Conservation (phyloP, 148 eudicot genomes). For the Arctostaphylos glauca region DNA sequence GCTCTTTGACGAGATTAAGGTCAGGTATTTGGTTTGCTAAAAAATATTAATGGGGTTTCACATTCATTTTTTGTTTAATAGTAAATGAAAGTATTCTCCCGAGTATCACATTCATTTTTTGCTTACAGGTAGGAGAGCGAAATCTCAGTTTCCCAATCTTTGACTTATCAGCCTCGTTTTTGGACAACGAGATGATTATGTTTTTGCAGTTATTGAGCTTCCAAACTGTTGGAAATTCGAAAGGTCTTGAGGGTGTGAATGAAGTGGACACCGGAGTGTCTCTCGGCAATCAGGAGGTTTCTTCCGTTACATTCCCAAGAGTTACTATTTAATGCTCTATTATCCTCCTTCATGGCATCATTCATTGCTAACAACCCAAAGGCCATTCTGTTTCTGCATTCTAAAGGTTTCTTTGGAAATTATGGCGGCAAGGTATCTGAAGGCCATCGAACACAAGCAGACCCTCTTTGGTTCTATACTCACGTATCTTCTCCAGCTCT, state of each 20-base stretch:
- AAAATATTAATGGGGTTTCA: no score
- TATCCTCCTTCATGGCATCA: constrained; percentile 10
- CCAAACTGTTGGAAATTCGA: neutral
- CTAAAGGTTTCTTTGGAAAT: constrained; percentile 17
- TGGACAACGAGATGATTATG: neutral
- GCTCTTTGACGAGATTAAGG: no score
- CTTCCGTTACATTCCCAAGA: no score
- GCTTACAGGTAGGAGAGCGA: no score
- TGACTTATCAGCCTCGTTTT: constrained; percentile 2
- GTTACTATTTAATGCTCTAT: no score
- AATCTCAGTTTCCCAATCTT: constrained; percentile 13
- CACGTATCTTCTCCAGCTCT: neutral
- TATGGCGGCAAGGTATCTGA: constrained; percentile 15
- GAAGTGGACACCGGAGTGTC: neutral
- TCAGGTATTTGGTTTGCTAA: no score
- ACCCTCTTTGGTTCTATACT: neutral
- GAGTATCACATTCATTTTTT: no score
- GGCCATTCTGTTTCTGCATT: constrained; percentile 11
- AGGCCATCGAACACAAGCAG: neutral
- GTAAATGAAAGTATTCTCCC: no score
- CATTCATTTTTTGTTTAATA: no score
- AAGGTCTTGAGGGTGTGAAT: constrained; percentile 3
- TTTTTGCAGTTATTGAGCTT: constrained; percentile 2
- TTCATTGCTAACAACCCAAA: no score
- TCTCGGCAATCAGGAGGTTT: no score